Percentiles rank a stretch among this genome's conserved stretches.
Evolutionary conservation across 2,329 filamentous ascomycete species (phyloP).

Genomic region (Mycosphaerella sp.): DNA sequence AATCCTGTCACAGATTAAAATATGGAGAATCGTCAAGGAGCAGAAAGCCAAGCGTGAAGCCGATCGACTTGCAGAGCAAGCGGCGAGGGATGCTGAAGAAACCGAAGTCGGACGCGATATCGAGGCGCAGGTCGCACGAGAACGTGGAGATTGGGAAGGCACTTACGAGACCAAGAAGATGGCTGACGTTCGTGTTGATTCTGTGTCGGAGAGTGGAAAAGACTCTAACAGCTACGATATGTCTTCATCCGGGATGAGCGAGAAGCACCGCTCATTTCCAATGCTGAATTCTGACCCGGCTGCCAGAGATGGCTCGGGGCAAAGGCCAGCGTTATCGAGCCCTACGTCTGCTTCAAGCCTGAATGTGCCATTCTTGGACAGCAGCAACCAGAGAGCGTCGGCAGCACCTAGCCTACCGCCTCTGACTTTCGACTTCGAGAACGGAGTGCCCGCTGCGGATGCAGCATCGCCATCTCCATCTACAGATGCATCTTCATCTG

Average conservation of each 20-base stretch:
- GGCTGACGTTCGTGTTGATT: conserved; percentile 42
- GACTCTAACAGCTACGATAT: conserved; percentile 8
- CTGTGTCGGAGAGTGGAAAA: conserved; percentile 34
- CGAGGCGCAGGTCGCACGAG: conserved; percentile 55
- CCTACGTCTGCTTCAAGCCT: conserved; percentile 6
- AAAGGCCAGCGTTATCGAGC: background rate
- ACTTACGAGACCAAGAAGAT: conserved; percentile 54
- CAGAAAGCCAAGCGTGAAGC: conserved; percentile 44
- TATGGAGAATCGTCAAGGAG: conserved; percentile 72
- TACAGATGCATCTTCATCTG: conserved; percentile 1
- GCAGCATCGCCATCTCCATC: background rate
- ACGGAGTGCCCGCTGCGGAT: background rate
- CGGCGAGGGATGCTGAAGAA: conserved; percentile 61
- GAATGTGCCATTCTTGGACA: background rate
- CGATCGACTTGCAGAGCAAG: conserved; percentile 47
- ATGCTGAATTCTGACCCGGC: conserved; percentile 4
- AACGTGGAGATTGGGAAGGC: conserved; percentile 68
- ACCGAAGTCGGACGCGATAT: conserved; percentile 59
- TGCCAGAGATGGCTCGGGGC: conserved; percentile 1
- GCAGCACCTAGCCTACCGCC: conserved; percentile 13
- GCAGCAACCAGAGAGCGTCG: conserved; percentile 10
- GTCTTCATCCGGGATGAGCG: conserved; percentile 1
- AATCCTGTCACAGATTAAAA: conserved; percentile 73
- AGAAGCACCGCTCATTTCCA: conserved; percentile 15
- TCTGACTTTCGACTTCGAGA: conserved; percentile 3